Percentiles rank a stretch among this genome's conserved stretches.
Evolutionary conservation across 2,329 filamentous ascomycete genomes (phyloP).

Genomic region (Xylariaceae sp.): DNA sequence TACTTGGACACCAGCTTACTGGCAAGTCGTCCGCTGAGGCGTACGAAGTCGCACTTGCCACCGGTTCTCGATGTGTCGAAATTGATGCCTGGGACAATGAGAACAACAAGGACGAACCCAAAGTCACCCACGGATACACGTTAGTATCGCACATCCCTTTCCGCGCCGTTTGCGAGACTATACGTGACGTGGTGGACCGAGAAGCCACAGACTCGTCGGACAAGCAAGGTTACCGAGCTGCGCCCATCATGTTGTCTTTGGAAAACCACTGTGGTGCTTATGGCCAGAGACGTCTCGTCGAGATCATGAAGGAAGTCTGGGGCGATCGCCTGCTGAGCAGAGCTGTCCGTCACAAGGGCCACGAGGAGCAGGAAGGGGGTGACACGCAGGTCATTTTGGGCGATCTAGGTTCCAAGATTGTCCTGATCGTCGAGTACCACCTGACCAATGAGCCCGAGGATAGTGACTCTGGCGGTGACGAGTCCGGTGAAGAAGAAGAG

Average conservation of each 20-base stretch:
- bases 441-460: slow-evolving; percentile 43
- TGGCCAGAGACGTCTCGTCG: slow-evolving; percentile 53
- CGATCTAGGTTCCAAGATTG: slow-evolving; percentile 55
- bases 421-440: slow-evolving; percentile 62
- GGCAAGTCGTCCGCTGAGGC: slow-evolving; percentile 54
- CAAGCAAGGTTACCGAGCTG: slow-evolving; percentile 31
- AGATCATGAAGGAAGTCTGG: slow-evolving; percentile 59
- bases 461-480: slow-evolving; percentile 27
- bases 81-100: slow-evolving; percentile 66
- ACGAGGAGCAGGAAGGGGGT: slow-evolving; percentile 42
- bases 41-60: slow-evolving; percentile 54
- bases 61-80: slow-evolving; percentile 63
- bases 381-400: slow-evolving; percentile 48
- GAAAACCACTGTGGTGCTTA: slow-evolving; percentile 58
- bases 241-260: slow-evolving; percentile 57
- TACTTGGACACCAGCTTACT: slow-evolving; percentile 62
- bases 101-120: slow-evolving; percentile 54
- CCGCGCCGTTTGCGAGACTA: slow-evolving; percentile 56
- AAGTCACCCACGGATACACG: slow-evolving; percentile 64
- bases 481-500: slow-evolving; percentile 31
- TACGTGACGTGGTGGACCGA: slow-evolving; percentile 53
- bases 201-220: slow-evolving; percentile 41
- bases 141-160: slow-evolving; percentile 60
- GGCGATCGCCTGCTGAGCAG: slow-evolving; percentile 52
- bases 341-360: slow-evolving; percentile 48